Evolutionary conservation across 2,329 filamentous ascomycete species (phyloP), one percentile per base, ranked within the genome.

Genomic region (Pseudogymnoascus sp.): DNA sequence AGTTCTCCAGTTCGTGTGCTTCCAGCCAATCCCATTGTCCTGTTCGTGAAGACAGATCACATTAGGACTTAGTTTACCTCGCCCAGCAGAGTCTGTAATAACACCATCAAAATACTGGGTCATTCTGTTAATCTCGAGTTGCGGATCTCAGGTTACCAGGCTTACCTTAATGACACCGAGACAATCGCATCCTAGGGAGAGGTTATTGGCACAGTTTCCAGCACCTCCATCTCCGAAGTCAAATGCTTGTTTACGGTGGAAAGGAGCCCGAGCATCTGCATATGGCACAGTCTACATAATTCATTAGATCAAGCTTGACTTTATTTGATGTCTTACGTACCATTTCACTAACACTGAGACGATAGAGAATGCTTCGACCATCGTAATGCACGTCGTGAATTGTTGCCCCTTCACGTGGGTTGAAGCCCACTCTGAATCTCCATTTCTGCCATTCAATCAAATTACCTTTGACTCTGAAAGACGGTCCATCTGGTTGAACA

Each of bases 41-140:
- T 88, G 84, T 71, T 90, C 87, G 69, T 89, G 87, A 3, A 89
- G 75, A 69, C 87, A 90, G 63, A 89, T 77, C 5, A 87, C 85
- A 66, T 89, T 89, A 14, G 79, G 79, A 25, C 79, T 78, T 1
- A 78, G 68, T 7, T 77, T 79, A 0, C 84, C 80, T 56, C 80
- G 78, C 2, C 87, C 87, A 59, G 83, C 75, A 4, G 80, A 71
- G 10, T 79, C 77, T 0, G 83, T 78, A 38, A 84, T 76, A 23
- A 85, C 76, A 1, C 78, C 80, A 63, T 86, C 79, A 66, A 87
- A 85, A 68, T 87, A 87, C 69, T 77, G 12, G 1, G 14, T 73
- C 62, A 70, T 68, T 3, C 25, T 12, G 56, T 67, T 23, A 66
- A 56, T n/a, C 61, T 64, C 61, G 64, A 59, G 18, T 31, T 50